Evolutionary conservation across 2,329 filamentous ascomycete genomes (phyloP), one percentile per base, ranked within the genome.

Genomic region (Botryosphaeria dothidea): DNA sequence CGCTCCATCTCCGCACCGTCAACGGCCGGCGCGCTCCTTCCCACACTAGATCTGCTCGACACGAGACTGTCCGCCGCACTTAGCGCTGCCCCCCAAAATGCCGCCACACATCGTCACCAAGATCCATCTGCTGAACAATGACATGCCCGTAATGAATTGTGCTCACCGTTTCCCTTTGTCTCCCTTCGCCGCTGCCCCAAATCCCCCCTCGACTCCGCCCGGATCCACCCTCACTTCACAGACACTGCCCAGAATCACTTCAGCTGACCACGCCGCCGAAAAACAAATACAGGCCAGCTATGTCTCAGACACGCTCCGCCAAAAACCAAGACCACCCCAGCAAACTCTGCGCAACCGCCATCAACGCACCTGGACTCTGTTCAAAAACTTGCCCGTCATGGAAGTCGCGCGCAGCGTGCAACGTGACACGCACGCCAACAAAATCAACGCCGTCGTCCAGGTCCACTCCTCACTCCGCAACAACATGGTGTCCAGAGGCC

Each of bases 101-200:
- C 21, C 56, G 27, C 56, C 45, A 23, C 56, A 21, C 11, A 46
- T 60, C 25, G 15, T 60, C 38, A 60, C 56, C 15, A 41, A 38
- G 9, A 60, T 60, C 27, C 38, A 46, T n/a, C 56, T 60, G 56
- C 56, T 60, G 41, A 34, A 46, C 56, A 19, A 34, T 34, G 41
- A 60, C 17, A 46, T 46, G 25, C 56, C 56, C 56, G 56, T 60
- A 60, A 60, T 60, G 13, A 17, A 46, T n/a, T 46, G 56, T 60
- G 38, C 41, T 46, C 46, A 15, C 56, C 56, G 38, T 43, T 29
- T 23, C 41, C 36, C 27, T 60, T 41, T 21, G 21, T n/a, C 25
- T 21, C 34, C 23, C 21, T 11, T 29, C 52, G 29, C 9, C 7
- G 3, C n/a, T n/a, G 23, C 49, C 29, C 49, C 2, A 7, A 17